Evolutionary conservation across 1,284 basidiomycete genomes (phyloP).

Genomic region (Paramarasmius palmivorus): DNA sequence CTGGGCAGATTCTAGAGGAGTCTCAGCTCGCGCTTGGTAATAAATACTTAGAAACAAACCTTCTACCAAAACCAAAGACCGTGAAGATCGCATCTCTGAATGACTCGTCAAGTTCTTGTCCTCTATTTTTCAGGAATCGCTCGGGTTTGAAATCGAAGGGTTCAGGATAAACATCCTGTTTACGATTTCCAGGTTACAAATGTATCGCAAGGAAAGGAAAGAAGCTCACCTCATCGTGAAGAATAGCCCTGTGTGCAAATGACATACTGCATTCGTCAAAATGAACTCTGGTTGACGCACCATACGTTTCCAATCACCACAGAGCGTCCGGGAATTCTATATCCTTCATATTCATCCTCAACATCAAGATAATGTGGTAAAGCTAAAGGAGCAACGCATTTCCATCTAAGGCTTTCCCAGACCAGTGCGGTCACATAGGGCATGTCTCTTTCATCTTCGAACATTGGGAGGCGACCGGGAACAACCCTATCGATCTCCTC

Average conservation of each 20-base stretch:
- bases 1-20: background rate
- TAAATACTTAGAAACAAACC: background rate
- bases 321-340: conserved; percentile 7
- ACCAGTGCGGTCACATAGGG: conserved; percentile 7
- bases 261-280: background rate
- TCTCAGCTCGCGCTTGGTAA: background rate
- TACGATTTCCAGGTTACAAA: background rate
- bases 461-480: conserved; percentile 3
- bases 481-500: conserved; percentile 12
- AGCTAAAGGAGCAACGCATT: conserved; percentile 8
- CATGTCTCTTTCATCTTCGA: background rate
- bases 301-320: conserved; percentile 7
- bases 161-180: background rate
- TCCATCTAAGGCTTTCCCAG: background rate
- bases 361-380: conserved; percentile 3
- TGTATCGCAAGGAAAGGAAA: background rate
- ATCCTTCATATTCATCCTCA: conserved; percentile 13
- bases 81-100: conserved; percentile 2
- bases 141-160: conserved; percentile 5
- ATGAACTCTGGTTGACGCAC: background rate
- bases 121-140: background rate
- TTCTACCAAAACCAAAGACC: conserved; percentile 13
- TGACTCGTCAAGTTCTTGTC: background rate
- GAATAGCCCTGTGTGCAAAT: conserved; percentile 3
- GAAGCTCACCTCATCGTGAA: conserved; percentile 7